These are phyloP conservation scores for Abrus pulchellus DNA, from an alignment of 306 rosid genomes.

Conservation along the genomic window DNA sequence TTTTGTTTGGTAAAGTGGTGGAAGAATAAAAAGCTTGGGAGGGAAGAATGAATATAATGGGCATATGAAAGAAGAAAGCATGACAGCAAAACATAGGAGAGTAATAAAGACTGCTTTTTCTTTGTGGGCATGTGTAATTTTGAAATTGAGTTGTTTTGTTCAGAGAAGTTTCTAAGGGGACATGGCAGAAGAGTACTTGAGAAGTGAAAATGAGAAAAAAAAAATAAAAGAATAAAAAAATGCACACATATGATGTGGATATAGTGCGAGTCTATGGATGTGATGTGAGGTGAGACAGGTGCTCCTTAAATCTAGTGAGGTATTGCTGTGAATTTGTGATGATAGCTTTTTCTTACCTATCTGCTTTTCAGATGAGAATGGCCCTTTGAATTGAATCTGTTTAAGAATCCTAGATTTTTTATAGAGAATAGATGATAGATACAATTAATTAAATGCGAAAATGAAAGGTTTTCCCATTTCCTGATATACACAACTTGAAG, in stretches of 20 bases:
- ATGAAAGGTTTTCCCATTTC: background rate
- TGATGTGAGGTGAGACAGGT: background rate
- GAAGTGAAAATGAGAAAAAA: background rate
- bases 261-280: background rate
- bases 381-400: slow-evolving; percentile 10
- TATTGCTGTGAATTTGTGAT: background rate
- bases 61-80: slow-evolving; percentile 38
- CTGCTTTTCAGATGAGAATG: slow-evolving; percentile 9
- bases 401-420: slow-evolving; percentile 11
- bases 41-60: slow-evolving; percentile 41
- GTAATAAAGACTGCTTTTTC: slow-evolving; percentile 21
- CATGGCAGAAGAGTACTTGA: slow-evolving; percentile 30
- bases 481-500: background rate
- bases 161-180: slow-evolving; percentile 37
- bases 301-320: slow-evolving; percentile 30
- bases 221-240: too few relatives aligned
- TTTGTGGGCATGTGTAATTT: slow-evolving; percentile 16
- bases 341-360: slow-evolving; percentile 13
- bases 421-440: background rate
- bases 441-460: background rate
- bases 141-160: slow-evolving; percentile 37
- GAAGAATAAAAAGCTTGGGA: slow-evolving; percentile 51
- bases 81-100: slow-evolving; percentile 28
- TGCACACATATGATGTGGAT: background rate
- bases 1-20: slow-evolving; percentile 51